Base-by-base conservation (phyloP, 1,284 basidiomycete genomes). In the Tremellales sp. region DNA sequence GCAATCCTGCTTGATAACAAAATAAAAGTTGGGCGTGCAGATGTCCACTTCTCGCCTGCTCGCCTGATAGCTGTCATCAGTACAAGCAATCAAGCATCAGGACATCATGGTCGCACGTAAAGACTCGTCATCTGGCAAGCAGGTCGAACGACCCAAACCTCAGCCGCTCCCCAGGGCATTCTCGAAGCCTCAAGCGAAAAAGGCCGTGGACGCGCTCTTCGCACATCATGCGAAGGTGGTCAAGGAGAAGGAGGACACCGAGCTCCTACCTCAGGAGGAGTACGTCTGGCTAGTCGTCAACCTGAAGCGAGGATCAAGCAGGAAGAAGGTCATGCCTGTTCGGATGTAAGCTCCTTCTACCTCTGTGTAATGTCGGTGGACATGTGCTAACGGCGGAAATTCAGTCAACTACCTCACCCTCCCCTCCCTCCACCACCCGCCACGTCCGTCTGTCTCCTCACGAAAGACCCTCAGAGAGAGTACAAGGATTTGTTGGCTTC, bases 381-480 rank as follows among this genome's bases (percentile, higher is more conserved):
- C 15, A 31, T 17, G 6, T 17, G n/a, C 50, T 24, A 24, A 41
- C 17, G 39, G 33, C 17, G n/a, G 26, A 23, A 23, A 11, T 24
- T 36, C 23, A 53, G 44, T 45, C 60, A 49, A 23, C 79, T 97
- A 42, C 82, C 81, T 36, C 81, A 94, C 72, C 85, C 93, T 2
- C 65, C 73, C 19, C 65, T 75, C n/a, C 70, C 77, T 89, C 53
- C 82, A 87, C 65, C 90, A 87, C 76, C 91, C 85, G 13, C 83
- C 10, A 84, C 83, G 3, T 75, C 84, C 13, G 80, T 97, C 44
- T 97, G 93, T 70, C 79, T 98, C 46, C 84, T 98, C 70, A 87
- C 86, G 46, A 97, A 97, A 75, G 90, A 96, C 72, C 94, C 96
- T 7, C 94, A 97, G 69, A 77, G 94, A 48, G 81, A 91, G 69